Evolutionary conservation across 2,329 filamentous ascomycete genomes (phyloP), one percentile per base, ranked within the genome.

Genomic region (Colletotrichum chrysophilum): DNA sequence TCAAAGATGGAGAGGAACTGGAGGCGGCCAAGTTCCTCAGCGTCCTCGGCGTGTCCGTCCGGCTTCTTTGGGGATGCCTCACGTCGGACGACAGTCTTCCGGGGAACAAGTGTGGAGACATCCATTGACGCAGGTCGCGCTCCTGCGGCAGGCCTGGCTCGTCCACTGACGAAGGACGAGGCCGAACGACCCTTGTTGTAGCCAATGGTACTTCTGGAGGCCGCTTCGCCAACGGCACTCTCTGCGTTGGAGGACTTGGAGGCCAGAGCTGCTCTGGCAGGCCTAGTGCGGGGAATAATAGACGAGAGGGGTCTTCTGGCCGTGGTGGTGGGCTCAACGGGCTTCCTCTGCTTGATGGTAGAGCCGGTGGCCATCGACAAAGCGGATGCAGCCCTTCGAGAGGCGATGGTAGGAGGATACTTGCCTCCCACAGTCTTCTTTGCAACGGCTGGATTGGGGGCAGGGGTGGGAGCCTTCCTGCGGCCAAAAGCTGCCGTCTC

Each of bases 201-300:
- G 18, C 96, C 96, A 56, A 98, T 89, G 0, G 96, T 98, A 71
- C 92, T 96, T 77, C 93, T 92, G 3, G 96, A 98, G 7, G 92
- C 92, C 7, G 91, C 91, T 26, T 91, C 89, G 2, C 94, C 93
- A 13, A 90, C 88, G 10, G 89, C 89, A 77, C 91, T 90, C 62
- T 92, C 91, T 79, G 91, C 88, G 12, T 88, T 88, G 1, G 88
- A 84, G 64, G 84, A 82, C 76, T 89, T 89, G 9, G 87, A 85
- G 4, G 88, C 84, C 7, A 84, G 79, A 7, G 84, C 79, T n/a
- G 85, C 82, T 67, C 88, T 88, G 75, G 81, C 67, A 72, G 81
- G 77, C 61, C 78, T 83, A 32, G 79, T 79, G 9, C 81, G 79
- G 13, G 81, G 78, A 18, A 85, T 77, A 13, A 85, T 74, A 12